Evolutionary conservation across 441 rosid species (phyloP).

Genomic region (Gossypium trilobum): DNA sequence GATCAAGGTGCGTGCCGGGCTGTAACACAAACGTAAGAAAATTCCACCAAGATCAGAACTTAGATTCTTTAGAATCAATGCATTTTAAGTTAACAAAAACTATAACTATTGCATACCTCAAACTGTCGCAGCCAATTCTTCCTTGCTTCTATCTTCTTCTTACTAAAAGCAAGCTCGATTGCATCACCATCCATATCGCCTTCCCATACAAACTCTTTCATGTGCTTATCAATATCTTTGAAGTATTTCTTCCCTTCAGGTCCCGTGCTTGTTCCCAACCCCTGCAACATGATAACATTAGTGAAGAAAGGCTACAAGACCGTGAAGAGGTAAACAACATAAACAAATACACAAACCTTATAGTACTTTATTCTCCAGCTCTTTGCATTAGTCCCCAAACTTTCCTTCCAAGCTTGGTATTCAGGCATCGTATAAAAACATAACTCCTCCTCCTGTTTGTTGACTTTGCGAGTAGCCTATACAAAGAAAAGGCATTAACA

Average conservation of each 20-base stretch:
- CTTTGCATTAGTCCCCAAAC: constrained; percentile 50
- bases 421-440: constrained; percentile 90
- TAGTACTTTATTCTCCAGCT: constrained; percentile 92
- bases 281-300: constrained; percentile 31
- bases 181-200: constrained; percentile 75
- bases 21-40: constrained; percentile 30
- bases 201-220: constrained; percentile 77
- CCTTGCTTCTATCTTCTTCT: constrained; percentile 89
- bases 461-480: constrained; percentile 53
- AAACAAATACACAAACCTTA: constrained; percentile 46
- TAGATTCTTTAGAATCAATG: background rate
- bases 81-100: background rate
- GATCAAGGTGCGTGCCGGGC: constrained; percentile 95
- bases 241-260: constrained; percentile 76
- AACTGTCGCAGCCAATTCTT: constrained; percentile 78
- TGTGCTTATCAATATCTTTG: constrained; percentile 43
- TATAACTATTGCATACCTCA: constrained; percentile 35
- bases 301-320: constrained; percentile 1
- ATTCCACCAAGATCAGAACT: background rate
- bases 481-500: background rate
- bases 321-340: background rate
- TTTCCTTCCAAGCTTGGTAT: constrained; percentile 77
- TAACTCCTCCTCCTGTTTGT: constrained; percentile 26
- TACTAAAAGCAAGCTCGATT: constrained; percentile 97
- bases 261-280: constrained; percentile 83